A percentile compares a stretch with the other conserved stretches of the same genome.
Conservation (phyloP, 192 early-diverging fungal genomes). For the Umbelopsis sp. region DNA sequence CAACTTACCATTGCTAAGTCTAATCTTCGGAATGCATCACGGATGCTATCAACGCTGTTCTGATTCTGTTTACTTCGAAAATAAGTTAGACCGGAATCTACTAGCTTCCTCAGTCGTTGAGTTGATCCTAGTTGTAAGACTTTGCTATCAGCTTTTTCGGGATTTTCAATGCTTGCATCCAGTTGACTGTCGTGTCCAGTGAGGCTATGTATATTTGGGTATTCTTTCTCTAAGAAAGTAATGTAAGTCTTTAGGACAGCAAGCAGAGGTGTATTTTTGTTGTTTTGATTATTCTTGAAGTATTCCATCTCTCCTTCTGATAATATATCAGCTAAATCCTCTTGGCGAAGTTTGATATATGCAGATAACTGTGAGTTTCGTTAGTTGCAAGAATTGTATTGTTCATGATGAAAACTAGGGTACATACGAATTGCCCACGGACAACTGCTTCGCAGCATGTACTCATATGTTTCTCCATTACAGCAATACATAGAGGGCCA, state of each 20-base stretch:
- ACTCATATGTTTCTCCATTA: background rate
- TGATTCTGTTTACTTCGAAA: background rate
- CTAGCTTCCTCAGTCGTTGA: background rate
- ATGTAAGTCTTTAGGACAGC: background rate
- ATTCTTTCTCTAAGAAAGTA: background rate
- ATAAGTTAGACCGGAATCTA: background rate
- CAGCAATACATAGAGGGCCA: background rate
- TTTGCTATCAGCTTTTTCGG: background rate
- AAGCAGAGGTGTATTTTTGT: background rate
- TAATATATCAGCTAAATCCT: background rate
- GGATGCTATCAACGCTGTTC: background rate
- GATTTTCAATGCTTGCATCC: background rate
- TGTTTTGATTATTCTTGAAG: background rate
- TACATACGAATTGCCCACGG: background rate
- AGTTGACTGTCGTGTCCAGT: background rate
- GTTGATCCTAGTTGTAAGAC: background rate
- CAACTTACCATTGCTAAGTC: background rate
- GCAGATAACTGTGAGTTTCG: background rate
- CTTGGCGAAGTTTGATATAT: background rate
- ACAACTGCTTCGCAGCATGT: background rate
- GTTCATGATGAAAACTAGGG: background rate
- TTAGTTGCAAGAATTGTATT: background rate
- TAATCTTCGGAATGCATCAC: background rate
- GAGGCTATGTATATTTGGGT: background rate
- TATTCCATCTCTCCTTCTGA: background rate